phyloP scores from a whole-genome alignment of 306 rosid genomes.

The Urtica urens region DNA sequence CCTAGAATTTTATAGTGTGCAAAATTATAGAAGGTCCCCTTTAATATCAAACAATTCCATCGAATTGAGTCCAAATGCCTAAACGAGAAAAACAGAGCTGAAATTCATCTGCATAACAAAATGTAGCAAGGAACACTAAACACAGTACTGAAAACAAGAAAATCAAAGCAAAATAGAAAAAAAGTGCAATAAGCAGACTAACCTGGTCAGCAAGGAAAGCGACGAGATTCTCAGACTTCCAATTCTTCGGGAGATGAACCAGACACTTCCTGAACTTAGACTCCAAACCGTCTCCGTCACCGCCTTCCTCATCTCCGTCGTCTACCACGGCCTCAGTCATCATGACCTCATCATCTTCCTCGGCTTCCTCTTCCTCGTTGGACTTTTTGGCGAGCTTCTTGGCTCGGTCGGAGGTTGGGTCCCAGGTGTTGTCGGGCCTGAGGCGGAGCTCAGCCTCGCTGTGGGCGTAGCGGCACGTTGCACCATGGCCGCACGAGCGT shows the following conservation, averaged over 20 bases:
- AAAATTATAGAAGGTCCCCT: too few relatives aligned
- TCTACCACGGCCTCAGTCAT: conserved; percentile 58
- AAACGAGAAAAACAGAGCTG: too few relatives aligned
- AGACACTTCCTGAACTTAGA: conserved; percentile 54
- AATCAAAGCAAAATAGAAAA: neutral
- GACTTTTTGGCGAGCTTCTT: conserved; percentile 43
- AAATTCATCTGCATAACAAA: too few relatives aligned
- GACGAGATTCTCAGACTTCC: conserved; percentile 57
- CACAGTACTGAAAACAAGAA: neutral
- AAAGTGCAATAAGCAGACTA: too few relatives aligned
- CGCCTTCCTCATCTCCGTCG: conserved; percentile 19
- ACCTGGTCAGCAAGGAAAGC: conserved; percentile 48
- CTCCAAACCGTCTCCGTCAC: conserved; percentile 20
- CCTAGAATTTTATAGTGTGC: too few relatives aligned
- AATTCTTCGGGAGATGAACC: conserved; percentile 69
- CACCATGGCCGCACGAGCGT: conserved; percentile 65
- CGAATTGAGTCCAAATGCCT: too few relatives aligned
- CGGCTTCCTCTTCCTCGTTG: conserved; percentile 17
- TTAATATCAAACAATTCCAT: too few relatives aligned
- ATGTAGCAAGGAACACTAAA: neutral
- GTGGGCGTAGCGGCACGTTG: conserved; percentile 62
- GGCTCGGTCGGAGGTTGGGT: conserved; percentile 81
- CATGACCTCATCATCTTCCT: conserved; percentile 31
- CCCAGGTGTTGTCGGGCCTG: conserved; percentile 84
- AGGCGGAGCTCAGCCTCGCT: conserved; percentile 78